Base-by-base conservation (phyloP, 1,139 yeast genomes). In the Trichomonascaceae sp. region DNA sequence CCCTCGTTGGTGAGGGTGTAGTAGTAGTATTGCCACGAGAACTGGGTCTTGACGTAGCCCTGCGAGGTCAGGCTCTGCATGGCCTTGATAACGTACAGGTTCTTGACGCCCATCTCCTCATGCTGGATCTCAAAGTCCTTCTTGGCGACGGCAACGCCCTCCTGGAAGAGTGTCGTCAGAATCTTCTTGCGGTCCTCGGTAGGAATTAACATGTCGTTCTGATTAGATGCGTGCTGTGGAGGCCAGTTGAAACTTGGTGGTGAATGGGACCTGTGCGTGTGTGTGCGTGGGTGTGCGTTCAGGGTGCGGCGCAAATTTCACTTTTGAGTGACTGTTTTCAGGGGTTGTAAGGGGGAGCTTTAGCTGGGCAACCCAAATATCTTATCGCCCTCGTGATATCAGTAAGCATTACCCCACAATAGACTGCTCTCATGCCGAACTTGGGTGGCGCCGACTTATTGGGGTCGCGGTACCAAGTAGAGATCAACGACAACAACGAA, bases 21-120 rank as follows among this genome's bases (percentile, higher is more conserved):
- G 94, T 89, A 92, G 75, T 89, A 92, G 78, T 84, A 84, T 80
- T 87, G 96, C 99, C 99, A 89, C 60, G 98, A 89, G 80, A 89
- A 89, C 72, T 87, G 97, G 60, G 99, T 89, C 82, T 87, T 85
- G 70, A 89, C 97, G 77, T 62, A 89, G 67, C 99, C 99, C 73
- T 79, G 85, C 54, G 98, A 89, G 64, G 94, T 85, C 69, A 89
- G 81, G 49, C 97, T 87, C 76, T 89, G 99, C 69, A 89, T 79
- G 63, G 98, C 97, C 81, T 89, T 89, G 76, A 89, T 85, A 67
- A 89, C 99, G 65, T 66, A 87, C 68, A 87, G 78, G 93, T 87
- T 85, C 74, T 74, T 87, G 76, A 94, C 80, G 72, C 80, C 93
- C 63, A 89, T 82, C 64, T 84, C 97, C 59, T 87, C 97, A 72